Conservation (phyloP, 1,284 basidiomycete species). For the Moniliella sp. region DNA sequence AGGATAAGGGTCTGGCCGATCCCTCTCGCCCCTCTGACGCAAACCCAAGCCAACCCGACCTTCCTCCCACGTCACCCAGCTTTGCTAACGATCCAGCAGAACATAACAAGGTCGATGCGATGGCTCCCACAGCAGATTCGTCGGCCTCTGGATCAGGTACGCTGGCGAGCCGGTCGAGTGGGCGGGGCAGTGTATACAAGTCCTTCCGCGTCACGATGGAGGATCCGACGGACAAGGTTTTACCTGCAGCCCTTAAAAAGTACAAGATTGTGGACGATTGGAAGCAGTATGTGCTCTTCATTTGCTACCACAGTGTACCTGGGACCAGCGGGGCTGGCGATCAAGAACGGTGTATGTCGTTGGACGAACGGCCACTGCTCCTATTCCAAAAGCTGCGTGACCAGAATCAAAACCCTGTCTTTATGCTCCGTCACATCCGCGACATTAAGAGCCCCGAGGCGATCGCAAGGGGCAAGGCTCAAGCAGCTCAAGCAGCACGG, state of each 20-base stretch:
- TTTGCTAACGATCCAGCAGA: too few relatives aligned
- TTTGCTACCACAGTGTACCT: constrained; percentile 59
- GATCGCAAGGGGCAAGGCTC: constrained; percentile 24
- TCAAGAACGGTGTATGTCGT: constrained; percentile 74
- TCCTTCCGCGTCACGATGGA: constrained; percentile 50
- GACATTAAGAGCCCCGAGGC: constrained; percentile 76
- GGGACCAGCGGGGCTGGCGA: neutral
- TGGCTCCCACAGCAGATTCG: too few relatives aligned
- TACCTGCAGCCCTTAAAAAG: constrained; percentile 90
- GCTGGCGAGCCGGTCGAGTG: too few relatives aligned
- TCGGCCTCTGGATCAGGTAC: too few relatives aligned
- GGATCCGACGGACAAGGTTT: constrained; percentile 89
- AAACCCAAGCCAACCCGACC: too few relatives aligned
- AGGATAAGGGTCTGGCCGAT: too few relatives aligned
- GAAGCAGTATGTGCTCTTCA: constrained; percentile 96
- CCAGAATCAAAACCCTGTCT: constrained; percentile 83
- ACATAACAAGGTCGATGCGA: too few relatives aligned
- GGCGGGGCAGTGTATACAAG: constrained; percentile 37
- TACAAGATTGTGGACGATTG: constrained; percentile 98
- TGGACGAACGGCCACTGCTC: constrained; percentile 88
- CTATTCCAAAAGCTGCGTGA: constrained; percentile 95
- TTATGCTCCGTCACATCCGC: constrained; percentile 89
- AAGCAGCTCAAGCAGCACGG: constrained; percentile 2
- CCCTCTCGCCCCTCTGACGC: too few relatives aligned
- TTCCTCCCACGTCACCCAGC: too few relatives aligned